Percentiles rank a stretch among this genome's conserved stretches.
phyloP scores from a whole-genome alignment of 78 protist genomes.

The Pelomyxa schiedti region DNA sequence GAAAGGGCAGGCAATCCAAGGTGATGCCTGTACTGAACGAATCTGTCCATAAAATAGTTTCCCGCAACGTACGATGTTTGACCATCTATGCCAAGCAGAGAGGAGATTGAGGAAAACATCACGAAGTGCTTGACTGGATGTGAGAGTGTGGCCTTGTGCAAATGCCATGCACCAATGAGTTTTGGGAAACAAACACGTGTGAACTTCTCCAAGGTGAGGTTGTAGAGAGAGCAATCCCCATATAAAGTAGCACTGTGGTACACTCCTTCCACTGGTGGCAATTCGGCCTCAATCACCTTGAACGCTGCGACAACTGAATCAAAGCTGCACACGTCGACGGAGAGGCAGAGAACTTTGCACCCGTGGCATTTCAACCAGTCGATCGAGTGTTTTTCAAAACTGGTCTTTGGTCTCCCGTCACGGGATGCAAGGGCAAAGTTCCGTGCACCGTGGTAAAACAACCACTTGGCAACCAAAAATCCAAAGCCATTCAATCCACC shows the following conservation, averaged over 20 bases:
- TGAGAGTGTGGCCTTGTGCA: conserved; percentile 8
- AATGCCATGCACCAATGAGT: conserved; percentile 21
- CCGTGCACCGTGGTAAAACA: background rate
- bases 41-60: conserved; percentile 57
- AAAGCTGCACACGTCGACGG: background rate
- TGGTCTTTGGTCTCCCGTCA: background rate
- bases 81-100: conserved; percentile 40
- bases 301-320: background rate
- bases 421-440: background rate
- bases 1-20: conserved; percentile 19
- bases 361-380: background rate
- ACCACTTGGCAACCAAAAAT: background rate
- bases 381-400: background rate
- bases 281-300: background rate
- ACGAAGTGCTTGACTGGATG: conserved; percentile 23
- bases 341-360: background rate
- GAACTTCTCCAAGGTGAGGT: background rate
- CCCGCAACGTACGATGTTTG: conserved; percentile 51
- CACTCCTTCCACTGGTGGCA: background rate
- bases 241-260: background rate
- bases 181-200: conserved; percentile 11
- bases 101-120: conserved; percentile 16
- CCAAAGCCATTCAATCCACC: background rate
- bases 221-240: background rate
- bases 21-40: conserved; percentile 6